A percentile compares a stretch with the other conserved stretches of the same genome.
These are phyloP conservation scores for Sporormia fimetaria DNA, from an alignment of 495 filamentous ascomycete species.

Conservation along the genomic window DNA sequence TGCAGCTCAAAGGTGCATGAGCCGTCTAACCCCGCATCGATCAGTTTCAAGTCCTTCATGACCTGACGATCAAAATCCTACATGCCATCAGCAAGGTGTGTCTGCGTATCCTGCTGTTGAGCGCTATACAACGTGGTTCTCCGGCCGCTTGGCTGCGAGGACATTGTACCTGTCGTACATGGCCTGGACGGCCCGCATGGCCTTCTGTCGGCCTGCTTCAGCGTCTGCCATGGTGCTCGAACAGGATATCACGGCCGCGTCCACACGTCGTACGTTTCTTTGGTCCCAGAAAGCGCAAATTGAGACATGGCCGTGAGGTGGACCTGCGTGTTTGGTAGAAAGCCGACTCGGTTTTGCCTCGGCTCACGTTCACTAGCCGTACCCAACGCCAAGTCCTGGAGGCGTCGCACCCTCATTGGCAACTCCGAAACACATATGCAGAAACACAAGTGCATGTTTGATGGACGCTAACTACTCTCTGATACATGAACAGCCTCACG, in stretches of 20 bases:
- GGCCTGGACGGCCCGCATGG: constrained; percentile 31
- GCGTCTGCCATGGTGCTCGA: constrained; percentile 8
- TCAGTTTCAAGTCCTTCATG: constrained; percentile 31
- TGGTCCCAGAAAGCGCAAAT: too few species aligned
- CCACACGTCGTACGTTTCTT: too few species aligned
- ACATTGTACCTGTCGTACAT: constrained; percentile 33
- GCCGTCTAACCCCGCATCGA: constrained; percentile 29
- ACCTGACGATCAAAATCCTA: constrained; percentile 32
- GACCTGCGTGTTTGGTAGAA: neutral
- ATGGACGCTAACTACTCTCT: too few species aligned
- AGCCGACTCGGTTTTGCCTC: neutral
- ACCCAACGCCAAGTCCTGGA: neutral
- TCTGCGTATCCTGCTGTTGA: neutral
- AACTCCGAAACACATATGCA: too few species aligned
- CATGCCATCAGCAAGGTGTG: neutral
- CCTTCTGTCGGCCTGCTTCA: constrained; percentile 13
- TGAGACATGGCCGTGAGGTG: neutral
- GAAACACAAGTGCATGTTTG: too few species aligned
- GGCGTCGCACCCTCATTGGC: neutral
- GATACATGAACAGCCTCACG: too few species aligned
- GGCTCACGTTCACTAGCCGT: neutral
- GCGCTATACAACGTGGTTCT: constrained; percentile 19
- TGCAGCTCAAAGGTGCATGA: constrained; percentile 17
- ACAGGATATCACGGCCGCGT: too few species aligned
- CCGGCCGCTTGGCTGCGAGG: constrained; percentile 11